Conservation (phyloP, 2,329 filamentous ascomycete genomes). For the Hymenoscyphus fructigenus region DNA sequence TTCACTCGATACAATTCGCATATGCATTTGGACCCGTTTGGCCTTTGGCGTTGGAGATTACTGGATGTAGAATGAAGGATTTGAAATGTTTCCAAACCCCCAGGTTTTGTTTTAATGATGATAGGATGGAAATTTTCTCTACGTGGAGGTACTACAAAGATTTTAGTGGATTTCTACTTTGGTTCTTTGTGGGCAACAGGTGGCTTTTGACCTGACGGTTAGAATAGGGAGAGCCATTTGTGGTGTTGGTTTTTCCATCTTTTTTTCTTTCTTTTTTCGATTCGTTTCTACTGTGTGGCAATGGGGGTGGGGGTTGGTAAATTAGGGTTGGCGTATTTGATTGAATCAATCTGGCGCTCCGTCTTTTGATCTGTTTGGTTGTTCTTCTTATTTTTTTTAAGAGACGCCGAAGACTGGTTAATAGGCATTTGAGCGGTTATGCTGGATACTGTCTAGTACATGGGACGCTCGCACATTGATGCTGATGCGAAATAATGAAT, state of each 20-base stretch:
- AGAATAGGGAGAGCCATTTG: not conserved
- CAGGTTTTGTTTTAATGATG: conserved; percentile 23
- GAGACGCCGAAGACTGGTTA: conserved; percentile 5
- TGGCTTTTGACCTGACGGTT: not conserved
- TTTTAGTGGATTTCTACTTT: conserved; percentile 3
- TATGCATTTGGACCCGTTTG: conserved; percentile 24
- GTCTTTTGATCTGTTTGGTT: conserved; percentile 7
- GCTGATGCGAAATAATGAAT: conserved; percentile 30
- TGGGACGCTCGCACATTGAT: conserved; percentile 16
- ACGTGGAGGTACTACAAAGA: conserved; percentile 6
- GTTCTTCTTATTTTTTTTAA: too few species aligned
- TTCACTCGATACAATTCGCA: conserved; percentile 18
- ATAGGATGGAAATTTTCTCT: conserved; percentile 25
- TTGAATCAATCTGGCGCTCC: not conserved
- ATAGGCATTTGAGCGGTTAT: not conserved
- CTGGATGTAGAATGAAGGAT: conserved; percentile 20
- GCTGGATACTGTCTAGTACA: conserved; percentile 3
- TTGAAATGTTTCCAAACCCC: conserved; percentile 19
- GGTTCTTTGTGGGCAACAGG: conserved; percentile 2
- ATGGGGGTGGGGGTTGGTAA: not conserved
- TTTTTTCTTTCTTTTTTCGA: not conserved
- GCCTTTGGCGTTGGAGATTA: conserved; percentile 26
- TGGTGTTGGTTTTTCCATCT: not conserved
- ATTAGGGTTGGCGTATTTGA: conserved; percentile 5
- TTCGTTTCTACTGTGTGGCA: not conserved